Percentiles rank a stretch among this genome's conserved stretches.
Conservation (phyloP, 2,329 filamentous ascomycete genomes). For the Trichophyton mentagrophytes region DNA sequence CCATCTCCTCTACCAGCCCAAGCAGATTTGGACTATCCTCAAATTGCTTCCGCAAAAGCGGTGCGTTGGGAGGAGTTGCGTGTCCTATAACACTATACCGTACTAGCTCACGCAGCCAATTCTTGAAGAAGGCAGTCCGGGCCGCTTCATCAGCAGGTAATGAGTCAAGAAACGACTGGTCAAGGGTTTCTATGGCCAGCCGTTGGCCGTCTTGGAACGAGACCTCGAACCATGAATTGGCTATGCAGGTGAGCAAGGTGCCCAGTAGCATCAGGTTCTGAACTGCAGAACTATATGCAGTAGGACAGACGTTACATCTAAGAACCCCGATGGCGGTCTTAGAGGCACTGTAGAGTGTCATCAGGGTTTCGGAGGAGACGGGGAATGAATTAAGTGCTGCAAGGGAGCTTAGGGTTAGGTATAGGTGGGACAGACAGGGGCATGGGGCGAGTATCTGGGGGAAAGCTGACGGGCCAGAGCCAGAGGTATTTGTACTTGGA, state of each 20-base stretch:
- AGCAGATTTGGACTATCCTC: conserved; percentile 25
- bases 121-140: conserved; percentile 23
- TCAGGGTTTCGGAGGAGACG: conserved; percentile 30
- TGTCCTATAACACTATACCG: conserved; percentile 27
- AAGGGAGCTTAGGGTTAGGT: conserved; percentile 32
- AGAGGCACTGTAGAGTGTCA: conserved; percentile 32
- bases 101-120: conserved; percentile 28
- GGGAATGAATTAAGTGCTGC: conserved; percentile 32
- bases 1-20: conserved; percentile 29
- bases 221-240: conserved; percentile 33
- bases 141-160: conserved; percentile 19
- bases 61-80: conserved; percentile 15
- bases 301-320: conserved; percentile 32
- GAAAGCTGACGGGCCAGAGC: background rate
- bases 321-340: conserved; percentile 31
- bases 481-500: background rate
- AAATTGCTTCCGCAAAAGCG: conserved; percentile 17
- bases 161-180: conserved; percentile 20
- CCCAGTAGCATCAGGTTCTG: conserved; percentile 38
- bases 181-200: conserved; percentile 25
- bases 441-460: conserved; percentile 18
- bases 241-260: conserved; percentile 33
- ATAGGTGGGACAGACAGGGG: conserved; percentile 31
- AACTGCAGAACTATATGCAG: conserved; percentile 29
- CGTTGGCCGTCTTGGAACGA: conserved; percentile 25